Base-by-base conservation (phyloP, 1,284 basidiomycete genomes). In the Farysia itapuensis region DNA sequence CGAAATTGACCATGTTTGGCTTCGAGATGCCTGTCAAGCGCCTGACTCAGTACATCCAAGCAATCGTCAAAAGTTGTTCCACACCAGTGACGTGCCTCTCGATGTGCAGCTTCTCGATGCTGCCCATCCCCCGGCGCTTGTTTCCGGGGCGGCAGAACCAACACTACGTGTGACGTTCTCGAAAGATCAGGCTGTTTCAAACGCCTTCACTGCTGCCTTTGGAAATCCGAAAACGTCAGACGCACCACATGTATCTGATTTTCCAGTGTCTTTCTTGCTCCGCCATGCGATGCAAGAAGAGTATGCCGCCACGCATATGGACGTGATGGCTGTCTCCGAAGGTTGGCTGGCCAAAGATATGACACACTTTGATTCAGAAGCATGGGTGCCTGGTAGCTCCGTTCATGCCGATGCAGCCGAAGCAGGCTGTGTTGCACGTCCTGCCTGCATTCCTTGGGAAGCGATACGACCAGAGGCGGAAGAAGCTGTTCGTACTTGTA, bases 61-160 rank as follows among this genome's bases (percentile, higher is more conserved):
- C n/a, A 89, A 86, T 0, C 79, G 78, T 9, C 89, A 92, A 77
- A 89, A 88, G 58, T 80, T 90, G 1, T 85, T 86, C 71, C 79
- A 83, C 37, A 84, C 87, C 0, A 88, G 68, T 22, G 78, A 78
- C 47, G 60, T 79, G 9, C 72, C 78, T 4, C 80, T 82, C 67
- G 29, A 60, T 50, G 28, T 73, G 37, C 12, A 60, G 47, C 28
- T 84, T 79, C 83, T 76, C 60, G 74, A 39, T 78, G 81, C 59
- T 49, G 77, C 15, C 58, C 64, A 23, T 24, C 59, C 47, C 14
- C 70, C 68, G 16, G 51, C 64, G 4, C 36, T 46, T 14, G 37
- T 47, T 9, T 34, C 48, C 4, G 8, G 39, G 2, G 35, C 28
- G 13, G 50, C 43, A 12, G 53, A 48, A 35, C 53, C 53, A 14